These are phyloP conservation scores for Alternaria conjuncta DNA, from an alignment of 2,329 filamentous ascomycete species.

Conservation along the genomic window DNA sequence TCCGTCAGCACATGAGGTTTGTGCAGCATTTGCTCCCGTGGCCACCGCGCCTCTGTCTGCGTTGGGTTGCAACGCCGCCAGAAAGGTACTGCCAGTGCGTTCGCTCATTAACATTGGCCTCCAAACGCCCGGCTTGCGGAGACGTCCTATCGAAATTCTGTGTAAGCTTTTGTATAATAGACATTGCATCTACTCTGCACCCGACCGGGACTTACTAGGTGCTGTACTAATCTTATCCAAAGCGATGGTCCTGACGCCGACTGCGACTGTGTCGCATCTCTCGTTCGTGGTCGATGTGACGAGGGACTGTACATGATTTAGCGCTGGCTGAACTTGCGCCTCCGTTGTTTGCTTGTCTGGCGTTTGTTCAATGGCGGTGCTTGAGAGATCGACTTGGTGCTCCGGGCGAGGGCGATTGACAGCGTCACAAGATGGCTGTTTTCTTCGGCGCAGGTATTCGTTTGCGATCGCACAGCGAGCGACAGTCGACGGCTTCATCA, in stretches of 20 bases:
- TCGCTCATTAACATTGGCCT: neutral
- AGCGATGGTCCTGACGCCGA: neutral
- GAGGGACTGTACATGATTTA: neutral
- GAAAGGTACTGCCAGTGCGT: slow-evolving; percentile 5
- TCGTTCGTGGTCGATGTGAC: neutral
- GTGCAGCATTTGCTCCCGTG: neutral
- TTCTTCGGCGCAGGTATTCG: slow-evolving; percentile 17
- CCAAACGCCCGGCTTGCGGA: slow-evolving; percentile 5
- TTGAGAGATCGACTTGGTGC: slow-evolving; percentile 4
- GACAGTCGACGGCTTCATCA: slow-evolving; percentile 21
- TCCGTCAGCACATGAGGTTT: neutral
- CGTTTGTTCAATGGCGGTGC: neutral
- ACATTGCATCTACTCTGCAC: neutral
- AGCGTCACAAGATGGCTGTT: slow-evolving; percentile 6
- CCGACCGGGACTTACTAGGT: slow-evolving; percentile 2
- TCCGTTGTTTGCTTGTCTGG: neutral
- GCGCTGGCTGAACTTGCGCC: neutral
- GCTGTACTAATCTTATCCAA: neutral
- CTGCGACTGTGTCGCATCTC: neutral
- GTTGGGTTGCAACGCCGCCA: slow-evolving; percentile 8
- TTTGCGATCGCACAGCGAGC: slow-evolving; percentile 17
- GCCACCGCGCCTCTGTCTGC: neutral
- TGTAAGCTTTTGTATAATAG: neutral
- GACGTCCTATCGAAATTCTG: neutral
- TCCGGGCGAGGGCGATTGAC: neutral